phyloP scores from a whole-genome alignment of 352 stramenopile genomes.

The Phytophthora pistaciae region DNA sequence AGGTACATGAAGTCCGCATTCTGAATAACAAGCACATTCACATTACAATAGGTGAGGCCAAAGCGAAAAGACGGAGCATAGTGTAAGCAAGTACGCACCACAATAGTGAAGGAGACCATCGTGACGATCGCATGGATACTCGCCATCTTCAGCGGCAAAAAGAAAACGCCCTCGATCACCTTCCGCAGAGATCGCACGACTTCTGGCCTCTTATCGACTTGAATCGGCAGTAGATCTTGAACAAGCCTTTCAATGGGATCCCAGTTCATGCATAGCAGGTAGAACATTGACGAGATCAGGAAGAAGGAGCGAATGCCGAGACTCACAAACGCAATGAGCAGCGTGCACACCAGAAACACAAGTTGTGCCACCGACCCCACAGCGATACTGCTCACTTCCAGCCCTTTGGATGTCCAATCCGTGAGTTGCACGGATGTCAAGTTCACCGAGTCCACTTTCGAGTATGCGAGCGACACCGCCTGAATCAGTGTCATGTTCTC shows the following conservation, averaged over 20 bases:
- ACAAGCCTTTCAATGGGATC: constrained; percentile 89
- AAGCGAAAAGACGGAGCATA: neutral
- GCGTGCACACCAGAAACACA: constrained; percentile 76
- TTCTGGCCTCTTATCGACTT: constrained; percentile 74
- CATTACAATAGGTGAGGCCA: neutral
- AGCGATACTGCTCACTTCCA: constrained; percentile 87
- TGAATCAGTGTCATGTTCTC: constrained; percentile 88
- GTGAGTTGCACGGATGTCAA: constrained; percentile 86
- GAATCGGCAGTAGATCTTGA: constrained; percentile 79
- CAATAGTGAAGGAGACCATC: constrained; percentile 86
- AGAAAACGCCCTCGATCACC: constrained; percentile 89
- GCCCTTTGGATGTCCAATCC: constrained; percentile 85
- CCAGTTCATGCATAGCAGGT: constrained; percentile 87
- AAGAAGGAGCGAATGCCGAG: constrained; percentile 88
- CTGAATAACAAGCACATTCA: constrained; percentile 32
- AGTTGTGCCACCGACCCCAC: constrained; percentile 86
- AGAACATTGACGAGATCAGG: constrained; percentile 91
- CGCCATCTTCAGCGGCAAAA: constrained; percentile 89
- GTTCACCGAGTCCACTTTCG: constrained; percentile 89
- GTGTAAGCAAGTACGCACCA: constrained; percentile 55
- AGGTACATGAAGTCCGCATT: constrained; percentile 90
- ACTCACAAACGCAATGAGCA: constrained; percentile 89
- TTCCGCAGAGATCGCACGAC: constrained; percentile 79
- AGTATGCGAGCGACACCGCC: constrained; percentile 76
- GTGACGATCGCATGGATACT: constrained; percentile 90